Evolutionary conservation across 106 monocot genomes (phyloP), one percentile per base, ranked within the genome.

Genomic region (Apostasia ramifera): DNA sequence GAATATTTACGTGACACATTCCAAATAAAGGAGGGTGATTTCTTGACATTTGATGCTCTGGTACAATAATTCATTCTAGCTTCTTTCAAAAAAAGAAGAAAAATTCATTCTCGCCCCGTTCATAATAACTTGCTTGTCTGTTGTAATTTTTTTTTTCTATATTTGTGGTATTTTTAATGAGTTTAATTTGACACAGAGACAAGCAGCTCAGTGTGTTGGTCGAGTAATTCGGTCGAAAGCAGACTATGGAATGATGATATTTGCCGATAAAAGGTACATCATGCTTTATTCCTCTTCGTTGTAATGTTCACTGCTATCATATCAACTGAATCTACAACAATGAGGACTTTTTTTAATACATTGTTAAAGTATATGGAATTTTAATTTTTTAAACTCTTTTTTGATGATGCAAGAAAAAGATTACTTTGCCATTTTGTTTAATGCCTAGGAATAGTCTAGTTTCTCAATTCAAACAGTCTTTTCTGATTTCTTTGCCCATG

Each of bases 221-320:
- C 79, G 98, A 68, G 98, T 98, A 13, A 98, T 98, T 79, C 90
- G 98, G 43, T 98, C 98, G 46, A 98, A 98, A 71, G 92, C 98
- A 71, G 98, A 98, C 75, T 98, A 98, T 85, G 98, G 98, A 55
- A 93, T 98, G 98, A 98, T 98, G 98, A 98, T 98, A 83, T 98
- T 98, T 88, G 98, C 98, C 67, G 98, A 98, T 74, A 98, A 98
- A 69, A 98, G 98, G 98, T 93, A 81, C 66, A 26, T 26, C 12
- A 8, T 44, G 9, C 11, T 14, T 39, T 60, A 55, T 26, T 26
- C 26, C 26, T 26, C 26, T 26, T 26, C 26, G 26, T 26, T 26
- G 26, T 26, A 26, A 26, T 26, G n/a, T n/a, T n/a, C n/a, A n/a
- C n/a, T 65, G 10, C 37, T 62, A 13, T 62, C 38, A 13, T 44